A percentile compares a stretch with the other conserved stretches of the same genome.
Evolutionary conservation across 2,329 filamentous ascomycete genomes (phyloP).

Genomic region (Aaosphaeria pasadenensis): DNA sequence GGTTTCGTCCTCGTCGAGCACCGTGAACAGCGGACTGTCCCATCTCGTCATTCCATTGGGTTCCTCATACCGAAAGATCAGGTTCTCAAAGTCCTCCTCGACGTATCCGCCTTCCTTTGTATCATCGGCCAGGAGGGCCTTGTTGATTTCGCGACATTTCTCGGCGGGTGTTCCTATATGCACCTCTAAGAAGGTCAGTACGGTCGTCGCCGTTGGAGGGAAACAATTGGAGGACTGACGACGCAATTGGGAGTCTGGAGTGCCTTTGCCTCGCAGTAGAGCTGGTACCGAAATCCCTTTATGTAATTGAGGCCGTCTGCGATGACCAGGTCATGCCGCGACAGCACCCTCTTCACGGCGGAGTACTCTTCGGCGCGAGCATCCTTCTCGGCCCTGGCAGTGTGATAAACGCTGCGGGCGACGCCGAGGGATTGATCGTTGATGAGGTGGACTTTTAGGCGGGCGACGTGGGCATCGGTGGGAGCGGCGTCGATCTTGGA

Average conservation of each 20-base stretch:
- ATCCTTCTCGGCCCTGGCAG: slow-evolving; percentile 78
- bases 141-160: slow-evolving; percentile 60
- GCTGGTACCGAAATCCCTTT: slow-evolving; percentile 84
- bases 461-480: slow-evolving; percentile 46
- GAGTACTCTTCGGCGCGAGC: slow-evolving; percentile 73
- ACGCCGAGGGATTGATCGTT: slow-evolving; percentile 71
- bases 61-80: slow-evolving; percentile 81
- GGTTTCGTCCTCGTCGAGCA: slow-evolving; percentile 71
- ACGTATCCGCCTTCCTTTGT: slow-evolving; percentile 48
- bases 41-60: slow-evolving; percentile 81
- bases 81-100: slow-evolving; percentile 69
- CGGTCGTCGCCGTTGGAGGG: too few relatives aligned
- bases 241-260: slow-evolving; percentile 72
- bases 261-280: slow-evolving; percentile 82
- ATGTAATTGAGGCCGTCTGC: slow-evolving; percentile 84
- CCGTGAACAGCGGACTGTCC: slow-evolving; percentile 79
- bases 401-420: slow-evolving; percentile 69
- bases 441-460: slow-evolving; percentile 69
- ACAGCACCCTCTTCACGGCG: slow-evolving; percentile 73
- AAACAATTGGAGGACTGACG: slow-evolving; percentile 41
- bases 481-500: slow-evolving; percentile 52
- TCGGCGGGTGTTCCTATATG: slow-evolving; percentile 58
- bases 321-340: slow-evolving; percentile 71
- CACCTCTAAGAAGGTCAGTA: slow-evolving; percentile 45
- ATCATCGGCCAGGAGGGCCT: slow-evolving; percentile 46